Percentiles rank a stretch among this genome's conserved stretches.
Conservation (phyloP, 768 basidiomycete genomes). For the Gautieria morchelliformis region DNA sequence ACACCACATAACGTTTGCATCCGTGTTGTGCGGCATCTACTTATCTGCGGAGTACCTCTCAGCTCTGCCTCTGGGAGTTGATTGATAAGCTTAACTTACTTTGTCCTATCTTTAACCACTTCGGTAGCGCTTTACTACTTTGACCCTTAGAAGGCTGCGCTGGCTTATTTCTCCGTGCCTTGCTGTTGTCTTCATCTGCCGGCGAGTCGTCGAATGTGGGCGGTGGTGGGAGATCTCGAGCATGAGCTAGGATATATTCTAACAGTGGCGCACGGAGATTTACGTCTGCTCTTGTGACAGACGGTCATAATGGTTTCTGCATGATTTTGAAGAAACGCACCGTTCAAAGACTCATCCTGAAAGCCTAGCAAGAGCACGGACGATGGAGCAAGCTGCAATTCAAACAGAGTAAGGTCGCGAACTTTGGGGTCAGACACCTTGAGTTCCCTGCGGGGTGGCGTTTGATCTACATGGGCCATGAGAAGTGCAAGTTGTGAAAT, state of each 20-base stretch:
- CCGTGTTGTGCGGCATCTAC: background rate
- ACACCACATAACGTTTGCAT: too few relatives aligned
- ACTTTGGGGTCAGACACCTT: constrained; percentile 71
- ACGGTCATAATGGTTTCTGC: background rate
- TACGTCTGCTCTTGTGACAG: background rate
- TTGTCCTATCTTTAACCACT: constrained; percentile 6
- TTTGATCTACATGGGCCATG: constrained; percentile 45
- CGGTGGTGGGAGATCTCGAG: constrained; percentile 59
- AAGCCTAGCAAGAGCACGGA: constrained; percentile 72
- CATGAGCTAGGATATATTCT: constrained; percentile 43
- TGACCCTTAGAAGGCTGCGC: background rate
- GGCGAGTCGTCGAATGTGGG: constrained; percentile 24
- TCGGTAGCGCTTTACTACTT: constrained; percentile 3
- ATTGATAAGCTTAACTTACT: background rate
- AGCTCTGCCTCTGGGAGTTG: background rate
- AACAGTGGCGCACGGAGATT: constrained; percentile 56
- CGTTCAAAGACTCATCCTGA: constrained; percentile 59
- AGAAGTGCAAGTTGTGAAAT: background rate
- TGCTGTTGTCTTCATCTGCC: background rate
- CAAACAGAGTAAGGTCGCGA: constrained; percentile 53
- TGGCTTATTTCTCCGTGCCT: background rate
- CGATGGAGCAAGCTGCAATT: constrained; percentile 72
- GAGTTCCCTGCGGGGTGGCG: constrained; percentile 73
- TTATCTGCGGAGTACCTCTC: background rate
- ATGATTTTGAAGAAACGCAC: constrained; percentile 27